These are phyloP conservation scores for Stemphylium beticola DNA, from an alignment of 2,329 filamentous ascomycete genomes.

Conservation along the genomic window DNA sequence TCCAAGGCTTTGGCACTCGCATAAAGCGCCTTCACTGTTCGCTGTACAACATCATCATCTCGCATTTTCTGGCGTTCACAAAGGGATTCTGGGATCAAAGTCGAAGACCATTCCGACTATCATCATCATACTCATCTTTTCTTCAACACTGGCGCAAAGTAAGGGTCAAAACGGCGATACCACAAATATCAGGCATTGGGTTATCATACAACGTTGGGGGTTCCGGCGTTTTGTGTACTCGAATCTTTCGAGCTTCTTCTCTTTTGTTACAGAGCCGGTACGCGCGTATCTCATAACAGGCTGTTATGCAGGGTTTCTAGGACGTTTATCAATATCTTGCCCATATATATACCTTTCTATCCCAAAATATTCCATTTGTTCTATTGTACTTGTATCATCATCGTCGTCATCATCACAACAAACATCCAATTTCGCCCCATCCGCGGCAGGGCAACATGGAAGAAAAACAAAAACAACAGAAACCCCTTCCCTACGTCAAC, in stretches of 20 bases:
- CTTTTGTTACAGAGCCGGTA: not conserved
- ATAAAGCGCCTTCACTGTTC: not conserved
- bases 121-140: not conserved
- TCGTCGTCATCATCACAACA: not conserved
- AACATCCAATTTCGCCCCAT: not conserved
- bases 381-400: not conserved
- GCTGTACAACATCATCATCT: not conserved
- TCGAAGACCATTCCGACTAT: constrained; percentile 4
- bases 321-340: not conserved
- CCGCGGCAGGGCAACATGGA: no score
- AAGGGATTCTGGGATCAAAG: not conserved
- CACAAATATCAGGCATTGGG: not conserved
- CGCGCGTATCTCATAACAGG: not conserved
- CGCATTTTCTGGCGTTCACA: constrained; percentile 5
- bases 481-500: not conserved
- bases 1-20: constrained; percentile 18
- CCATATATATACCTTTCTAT: not conserved
- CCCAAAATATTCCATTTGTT: not conserved
- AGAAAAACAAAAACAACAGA: not conserved
- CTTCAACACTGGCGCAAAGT: not conserved
- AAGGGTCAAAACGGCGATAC: not conserved
- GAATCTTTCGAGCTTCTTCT: not conserved
- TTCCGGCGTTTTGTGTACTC: not conserved
- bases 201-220: no score
- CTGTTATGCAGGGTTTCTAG: not conserved